Conservation (phyloP, 2,329 filamentous ascomycete species). For the Xylaria digitata region DNA sequence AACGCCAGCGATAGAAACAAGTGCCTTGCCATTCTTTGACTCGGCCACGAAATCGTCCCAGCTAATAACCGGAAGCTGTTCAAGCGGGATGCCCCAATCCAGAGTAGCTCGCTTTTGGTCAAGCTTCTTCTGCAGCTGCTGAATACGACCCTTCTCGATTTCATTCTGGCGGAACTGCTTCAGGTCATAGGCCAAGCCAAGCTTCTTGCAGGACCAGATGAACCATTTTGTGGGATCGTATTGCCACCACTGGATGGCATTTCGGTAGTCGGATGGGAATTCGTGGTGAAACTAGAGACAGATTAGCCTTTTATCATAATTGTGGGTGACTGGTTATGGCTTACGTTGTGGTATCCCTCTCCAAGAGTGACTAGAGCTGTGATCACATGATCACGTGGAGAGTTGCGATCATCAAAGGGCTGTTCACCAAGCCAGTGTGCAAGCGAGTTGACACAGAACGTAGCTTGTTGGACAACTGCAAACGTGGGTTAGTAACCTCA, state of each 20-base stretch:
- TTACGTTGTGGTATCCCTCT: conserved; percentile 74
- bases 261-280: conserved; percentile 77
- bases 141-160: conserved; percentile 77
- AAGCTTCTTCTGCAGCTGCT: conserved; percentile 76
- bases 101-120: conserved; percentile 72
- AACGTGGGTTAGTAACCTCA: conserved; percentile 2
- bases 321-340: background rate
- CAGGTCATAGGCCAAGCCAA: conserved; percentile 76
- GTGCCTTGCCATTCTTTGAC: conserved; percentile 71
- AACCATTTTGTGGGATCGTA: conserved; percentile 79
- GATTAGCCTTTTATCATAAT: conserved; percentile 12
- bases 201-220: conserved; percentile 75
- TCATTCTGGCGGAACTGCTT: conserved; percentile 94
- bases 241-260: conserved; percentile 76
- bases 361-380: conserved; percentile 75
- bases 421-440: conserved; percentile 69
- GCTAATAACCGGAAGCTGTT: conserved; percentile 54
- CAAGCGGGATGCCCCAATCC: conserved; percentile 74
- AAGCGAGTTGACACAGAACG: conserved; percentile 65
- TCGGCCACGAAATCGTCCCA: conserved; percentile 75
- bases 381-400: conserved; percentile 74
- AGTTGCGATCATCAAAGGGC: conserved; percentile 78
- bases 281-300: conserved; percentile 70
- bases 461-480: conserved; percentile 61
- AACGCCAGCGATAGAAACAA: conserved; percentile 71